Percentiles rank a stretch among this genome's conserved stretches.
Evolutionary conservation across 257 asterid genomes (phyloP).

Genomic region (Jasminum sambac): DNA sequence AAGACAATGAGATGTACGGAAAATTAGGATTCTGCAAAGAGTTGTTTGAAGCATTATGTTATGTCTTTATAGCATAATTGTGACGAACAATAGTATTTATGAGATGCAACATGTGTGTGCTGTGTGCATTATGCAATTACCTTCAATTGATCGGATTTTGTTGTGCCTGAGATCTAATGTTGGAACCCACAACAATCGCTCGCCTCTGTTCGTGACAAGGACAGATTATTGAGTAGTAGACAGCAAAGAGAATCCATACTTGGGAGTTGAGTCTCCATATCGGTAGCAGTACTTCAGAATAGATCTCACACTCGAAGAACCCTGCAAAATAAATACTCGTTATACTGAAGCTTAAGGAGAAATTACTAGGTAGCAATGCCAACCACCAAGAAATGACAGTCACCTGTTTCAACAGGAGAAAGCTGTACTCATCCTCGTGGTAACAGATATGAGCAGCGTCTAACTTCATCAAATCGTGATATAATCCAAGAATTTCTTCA

Average conservation of each 20-base stretch:
- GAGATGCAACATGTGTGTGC: conserved; percentile 5
- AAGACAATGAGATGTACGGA: too few relatives aligned
- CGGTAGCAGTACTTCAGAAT: conserved; percentile 42
- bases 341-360: conserved; percentile 16
- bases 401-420: conserved; percentile 77
- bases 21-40: too few relatives aligned
- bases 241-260: conserved; percentile 30
- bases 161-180: conserved; percentile 89
- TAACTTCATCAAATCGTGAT: conserved; percentile 66
- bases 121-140: conserved; percentile 31
- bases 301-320: conserved; percentile 50
- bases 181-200: conserved; percentile 84
- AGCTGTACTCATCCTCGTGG: conserved; percentile 74
- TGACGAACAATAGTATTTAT: conserved; percentile 3
- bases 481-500: conserved; percentile 76
- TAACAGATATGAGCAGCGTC: conserved; percentile 72
- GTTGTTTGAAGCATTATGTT: too few relatives aligned
- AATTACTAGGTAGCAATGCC: background rate
- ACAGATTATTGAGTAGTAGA: conserved; percentile 61
- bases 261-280: conserved; percentile 54
- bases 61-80: background rate
- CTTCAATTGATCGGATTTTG: conserved; percentile 79
- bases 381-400: conserved; percentile 15
- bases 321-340: conserved; percentile 42
- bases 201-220: conserved; percentile 65